These are phyloP conservation scores for Phyllosticta citriasiana DNA, from an alignment of 2,329 filamentous ascomycete species.

Conservation along the genomic window DNA sequence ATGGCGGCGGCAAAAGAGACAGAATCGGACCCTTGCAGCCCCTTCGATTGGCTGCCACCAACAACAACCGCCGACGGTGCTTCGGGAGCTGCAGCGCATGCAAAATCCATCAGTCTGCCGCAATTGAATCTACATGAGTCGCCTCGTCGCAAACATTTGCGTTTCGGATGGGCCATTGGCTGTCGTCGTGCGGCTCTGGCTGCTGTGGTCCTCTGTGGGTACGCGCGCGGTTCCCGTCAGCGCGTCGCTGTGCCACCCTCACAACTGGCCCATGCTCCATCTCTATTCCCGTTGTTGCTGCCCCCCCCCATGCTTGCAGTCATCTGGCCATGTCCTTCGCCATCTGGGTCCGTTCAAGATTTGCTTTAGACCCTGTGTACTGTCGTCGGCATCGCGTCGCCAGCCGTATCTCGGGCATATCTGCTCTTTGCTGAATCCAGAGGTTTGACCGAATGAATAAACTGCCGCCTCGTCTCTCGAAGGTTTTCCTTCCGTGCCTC, in stretches of 20 bases:
- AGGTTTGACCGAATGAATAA: no score
- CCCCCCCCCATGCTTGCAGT: no score
- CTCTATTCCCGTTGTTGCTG: neutral
- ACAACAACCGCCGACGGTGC: neutral
- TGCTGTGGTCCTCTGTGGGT: neutral
- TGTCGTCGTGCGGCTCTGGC: slow-evolving; percentile 2
- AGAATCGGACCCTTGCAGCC: neutral
- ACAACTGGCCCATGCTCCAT: neutral
- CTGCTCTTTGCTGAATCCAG: no score
- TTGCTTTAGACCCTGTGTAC: no score
- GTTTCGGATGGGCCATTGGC: slow-evolving; percentile 5
- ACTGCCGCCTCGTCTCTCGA: slow-evolving; percentile 18
- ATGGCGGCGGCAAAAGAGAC: neutral
- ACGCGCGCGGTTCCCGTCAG: slow-evolving; percentile 2
- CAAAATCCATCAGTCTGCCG: neutral
- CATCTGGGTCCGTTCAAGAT: no score
- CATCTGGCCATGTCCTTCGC: neutral
- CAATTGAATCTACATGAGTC: neutral
- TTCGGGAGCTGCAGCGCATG: neutral
- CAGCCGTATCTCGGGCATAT: no score
- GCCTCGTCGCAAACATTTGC: neutral
- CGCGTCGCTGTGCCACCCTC: slow-evolving; percentile 7
- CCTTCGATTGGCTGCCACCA: neutral
- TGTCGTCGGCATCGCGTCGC: no score
- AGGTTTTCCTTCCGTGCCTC: slow-evolving; percentile 25